Evolutionary conservation across 2,329 filamentous ascomycete species (phyloP), one percentile per base, ranked within the genome.

Genomic region (Nemania bipapillata): DNA sequence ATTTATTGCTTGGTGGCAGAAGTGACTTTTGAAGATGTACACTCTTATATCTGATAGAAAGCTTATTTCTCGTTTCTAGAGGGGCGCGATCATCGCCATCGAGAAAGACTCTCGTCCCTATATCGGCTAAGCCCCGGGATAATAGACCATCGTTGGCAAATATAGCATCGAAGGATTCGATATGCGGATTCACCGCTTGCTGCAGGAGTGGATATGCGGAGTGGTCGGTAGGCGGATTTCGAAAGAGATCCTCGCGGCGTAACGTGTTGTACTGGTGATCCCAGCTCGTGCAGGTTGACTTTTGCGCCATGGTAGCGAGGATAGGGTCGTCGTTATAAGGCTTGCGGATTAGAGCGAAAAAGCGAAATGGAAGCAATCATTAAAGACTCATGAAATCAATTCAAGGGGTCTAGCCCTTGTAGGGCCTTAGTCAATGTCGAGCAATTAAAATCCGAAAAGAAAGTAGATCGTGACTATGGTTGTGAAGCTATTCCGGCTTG

Each of bases 111-210:
- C 95, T 96, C 71, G 89, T 91, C 76, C 95, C 96, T 81, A 99
- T 98, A 78, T 99, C 96, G 77, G 88, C 89, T 69, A 98, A 80
- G 12, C 87, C 94, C 72, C 93, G 90, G 57, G 91, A 88, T 62
- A 99, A 77, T 66, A 89, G 79, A 50, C 92, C 93, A 80, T 91
- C 86, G 66, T 86, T 85, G 35, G 90, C 88, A 78, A 97, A 96
- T 55, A 98, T 86, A 60, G 90, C 90, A 84, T 99, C 97, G 88
- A 97, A 99, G 6, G 96, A 96, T 77, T 97, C 91, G 75, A 98
- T 91, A 81, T 99, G 96, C 57, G 96, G 96, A 73, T 92, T 87
- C 68, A 98, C 90, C n/a, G 95, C 92, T 69, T 88, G 87, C 75
- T 94, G 91, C 55, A 99, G 88, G 24, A 92, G 87, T 15, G 96